These are phyloP conservation scores for Exophiala calicioides DNA, from an alignment of 2,329 filamentous ascomycete genomes.

Conservation along the genomic window DNA sequence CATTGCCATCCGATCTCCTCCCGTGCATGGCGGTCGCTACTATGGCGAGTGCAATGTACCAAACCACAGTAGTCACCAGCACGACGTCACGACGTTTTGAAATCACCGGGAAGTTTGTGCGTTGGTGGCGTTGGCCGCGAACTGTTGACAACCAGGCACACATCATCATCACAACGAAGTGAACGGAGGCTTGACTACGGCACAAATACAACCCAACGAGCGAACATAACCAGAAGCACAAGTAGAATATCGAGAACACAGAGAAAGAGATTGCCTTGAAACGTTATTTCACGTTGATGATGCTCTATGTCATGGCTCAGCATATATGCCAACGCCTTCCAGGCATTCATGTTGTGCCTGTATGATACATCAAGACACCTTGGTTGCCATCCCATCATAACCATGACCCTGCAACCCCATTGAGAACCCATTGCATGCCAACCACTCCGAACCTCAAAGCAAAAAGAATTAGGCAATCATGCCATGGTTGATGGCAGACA, in stretches of 20 bases:
- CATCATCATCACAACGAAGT: too few relatives aligned
- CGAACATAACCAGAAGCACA: neutral
- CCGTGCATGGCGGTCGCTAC: too few relatives aligned
- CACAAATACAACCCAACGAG: neutral
- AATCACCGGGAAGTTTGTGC: too few relatives aligned
- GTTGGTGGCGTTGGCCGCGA: too few relatives aligned
- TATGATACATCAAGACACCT: conserved; percentile 30
- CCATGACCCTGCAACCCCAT: conserved; percentile 28
- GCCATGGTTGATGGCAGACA: conserved; percentile 19
- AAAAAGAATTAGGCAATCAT: conserved; percentile 18
- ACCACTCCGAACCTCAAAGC: conserved; percentile 30
- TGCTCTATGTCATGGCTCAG: conserved; percentile 23
- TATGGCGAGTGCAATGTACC: too few relatives aligned
- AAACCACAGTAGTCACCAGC: too few relatives aligned
- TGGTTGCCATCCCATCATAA: conserved; percentile 30
- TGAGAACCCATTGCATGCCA: conserved; percentile 29
- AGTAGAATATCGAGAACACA: too few relatives aligned
- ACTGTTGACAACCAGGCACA: too few relatives aligned
- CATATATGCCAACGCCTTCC: conserved; percentile 24
- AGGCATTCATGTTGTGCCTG: conserved; percentile 26
- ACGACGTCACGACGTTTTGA: too few relatives aligned
- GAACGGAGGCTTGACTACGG: too few relatives aligned
- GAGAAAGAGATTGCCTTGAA: conserved; percentile 16
- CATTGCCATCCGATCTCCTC: too few relatives aligned
- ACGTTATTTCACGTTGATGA: conserved; percentile 25